A percentile compares a stretch with the other conserved stretches of the same genome.
phyloP scores from a whole-genome alignment of 257 asterid genomes.

The Ilex aquifolium region DNA sequence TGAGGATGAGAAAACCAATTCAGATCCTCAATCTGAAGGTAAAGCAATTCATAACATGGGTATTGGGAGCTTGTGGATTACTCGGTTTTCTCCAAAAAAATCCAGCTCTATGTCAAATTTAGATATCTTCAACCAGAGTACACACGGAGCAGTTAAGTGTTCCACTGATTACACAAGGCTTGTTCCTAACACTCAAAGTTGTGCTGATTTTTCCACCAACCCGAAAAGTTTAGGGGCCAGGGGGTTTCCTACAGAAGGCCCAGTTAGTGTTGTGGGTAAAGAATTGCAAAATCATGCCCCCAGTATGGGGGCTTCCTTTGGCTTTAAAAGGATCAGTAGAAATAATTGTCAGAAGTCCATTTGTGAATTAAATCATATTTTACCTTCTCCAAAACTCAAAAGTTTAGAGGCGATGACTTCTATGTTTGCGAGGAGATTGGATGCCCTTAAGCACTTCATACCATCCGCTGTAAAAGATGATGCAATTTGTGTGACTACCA shows the following conservation, averaged over 20 bases:
- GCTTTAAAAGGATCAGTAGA: slow-evolving; percentile 9
- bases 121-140: slow-evolving; percentile 19
- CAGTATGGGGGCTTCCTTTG: slow-evolving; percentile 23
- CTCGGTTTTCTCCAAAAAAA: slow-evolving; percentile 40
- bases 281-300: slow-evolving; percentile 16
- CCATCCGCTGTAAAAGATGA: slow-evolving; percentile 24
- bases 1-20: slow-evolving; percentile 11
- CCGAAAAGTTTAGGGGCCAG: slow-evolving; percentile 13
- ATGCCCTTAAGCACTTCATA: slow-evolving; percentile 45
- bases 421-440: slow-evolving; percentile 58
- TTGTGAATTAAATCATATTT: slow-evolving; percentile 11
- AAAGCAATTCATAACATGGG: slow-evolving; percentile 16
- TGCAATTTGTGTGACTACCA: slow-evolving; percentile 10
- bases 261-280: slow-evolving; percentile 16
- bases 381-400: slow-evolving; percentile 19
- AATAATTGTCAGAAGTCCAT: slow-evolving; percentile 13
- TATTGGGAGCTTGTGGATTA: slow-evolving; percentile 58
- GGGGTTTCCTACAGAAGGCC: slow-evolving; percentile 13
- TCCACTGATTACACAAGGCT: slow-evolving; percentile 10
- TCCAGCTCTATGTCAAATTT: slow-evolving; percentile 10
- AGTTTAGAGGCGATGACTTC: slow-evolving; percentile 53
- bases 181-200: slow-evolving; percentile 12
- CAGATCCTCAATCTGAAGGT: slow-evolving; percentile 18
- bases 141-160: slow-evolving; percentile 13
- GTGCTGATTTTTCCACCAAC: slow-evolving; percentile 17